Evolutionary conservation across 2,329 filamentous ascomycete genomes (phyloP), one percentile per base, ranked within the genome.

Genomic region (Fonsecaea multimorphosa): DNA sequence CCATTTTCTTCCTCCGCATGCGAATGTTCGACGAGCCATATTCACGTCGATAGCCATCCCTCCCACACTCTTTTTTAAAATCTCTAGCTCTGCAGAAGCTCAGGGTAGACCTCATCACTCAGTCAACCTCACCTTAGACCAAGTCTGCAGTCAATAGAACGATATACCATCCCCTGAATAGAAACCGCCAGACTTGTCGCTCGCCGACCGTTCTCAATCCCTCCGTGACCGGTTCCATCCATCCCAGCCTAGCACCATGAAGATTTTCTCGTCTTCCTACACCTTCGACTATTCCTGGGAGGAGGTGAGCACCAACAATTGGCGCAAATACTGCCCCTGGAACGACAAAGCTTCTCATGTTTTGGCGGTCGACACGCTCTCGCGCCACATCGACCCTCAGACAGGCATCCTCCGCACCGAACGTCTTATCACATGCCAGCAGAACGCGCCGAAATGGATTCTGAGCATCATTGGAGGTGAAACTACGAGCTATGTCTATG

Each of bases 281-380:
- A 93, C 92, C 68, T 99, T 96, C 82, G 86, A 97, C 82, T 99
- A 99, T 85, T 96, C 94, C 53, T 99, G 95, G 95, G 92, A 97
- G 76, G 94, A 98, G 79, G 95, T 99, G 38, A 97, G 93, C 29
- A 93, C 92, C 14, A 93, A 91, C 77, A 99, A 99, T 85, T 99
- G 95, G 95, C 90, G 89, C 73, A 99, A 99, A 80, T 99, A 99
- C 82, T 96, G 92, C 75, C 94, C 94, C 22, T 98, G 95, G 94
- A 99, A 99, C 83, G 91, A 97, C 79, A 95, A 97, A 82, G 93
- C 91, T n/a, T 92, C 93, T 46, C 95, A 99, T 79, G 95, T 99
- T 72, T 88, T 96, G 71, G 93, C 92, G 72, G 95, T 98, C 75
- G 95, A 99, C 82, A 98, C 94, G 14, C 81, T 99, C 73, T 90